Conservation (phyloP, 2,329 filamentous ascomycete genomes). For the Metarhizium anisopliae region DNA sequence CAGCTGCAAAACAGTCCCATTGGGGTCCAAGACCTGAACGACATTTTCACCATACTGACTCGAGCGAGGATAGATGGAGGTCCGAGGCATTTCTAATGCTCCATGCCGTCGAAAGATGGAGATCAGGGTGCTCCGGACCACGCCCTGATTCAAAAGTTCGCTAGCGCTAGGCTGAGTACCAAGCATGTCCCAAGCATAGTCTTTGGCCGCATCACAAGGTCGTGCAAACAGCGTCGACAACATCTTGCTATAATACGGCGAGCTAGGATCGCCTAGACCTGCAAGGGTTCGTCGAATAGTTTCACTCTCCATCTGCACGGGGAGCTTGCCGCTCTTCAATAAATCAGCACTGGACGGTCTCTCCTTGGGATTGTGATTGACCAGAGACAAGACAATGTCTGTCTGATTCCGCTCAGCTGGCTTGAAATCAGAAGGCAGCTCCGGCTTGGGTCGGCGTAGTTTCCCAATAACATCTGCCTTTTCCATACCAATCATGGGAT, state of each 20-base stretch:
- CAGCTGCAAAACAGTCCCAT: slow-evolving; percentile 84
- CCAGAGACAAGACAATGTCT: slow-evolving; percentile 68
- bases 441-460: slow-evolving; percentile 58
- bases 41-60: slow-evolving; percentile 65
- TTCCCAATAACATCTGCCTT: slow-evolving; percentile 55
- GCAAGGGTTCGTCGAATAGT: slow-evolving; percentile 76
- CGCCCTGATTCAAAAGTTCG: slow-evolving; percentile 60
- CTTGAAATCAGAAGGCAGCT: slow-evolving; percentile 65
- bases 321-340: slow-evolving; percentile 76
- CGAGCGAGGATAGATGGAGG: slow-evolving; percentile 73
- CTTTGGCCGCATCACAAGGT: slow-evolving; percentile 68
- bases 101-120: slow-evolving; percentile 83
- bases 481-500: slow-evolving; percentile 57
- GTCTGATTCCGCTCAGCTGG: slow-evolving; percentile 63
- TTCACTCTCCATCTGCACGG: slow-evolving; percentile 87
- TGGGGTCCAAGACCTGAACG: slow-evolving; percentile 71
- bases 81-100: slow-evolving; percentile 70
- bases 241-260: slow-evolving; percentile 84
- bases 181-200: slow-evolving; percentile 69
- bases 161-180: slow-evolving; percentile 41
- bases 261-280: slow-evolving; percentile 71
- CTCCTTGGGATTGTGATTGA: slow-evolving; percentile 74
- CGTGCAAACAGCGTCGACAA: slow-evolving; percentile 75
- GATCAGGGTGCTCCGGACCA: slow-evolving; percentile 65
- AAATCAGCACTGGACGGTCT: slow-evolving; percentile 77